These are phyloP conservation scores for Saccharomycopsis hybrid DNA, from an alignment of 1,139 yeast genomes.

Conservation along the genomic window DNA sequence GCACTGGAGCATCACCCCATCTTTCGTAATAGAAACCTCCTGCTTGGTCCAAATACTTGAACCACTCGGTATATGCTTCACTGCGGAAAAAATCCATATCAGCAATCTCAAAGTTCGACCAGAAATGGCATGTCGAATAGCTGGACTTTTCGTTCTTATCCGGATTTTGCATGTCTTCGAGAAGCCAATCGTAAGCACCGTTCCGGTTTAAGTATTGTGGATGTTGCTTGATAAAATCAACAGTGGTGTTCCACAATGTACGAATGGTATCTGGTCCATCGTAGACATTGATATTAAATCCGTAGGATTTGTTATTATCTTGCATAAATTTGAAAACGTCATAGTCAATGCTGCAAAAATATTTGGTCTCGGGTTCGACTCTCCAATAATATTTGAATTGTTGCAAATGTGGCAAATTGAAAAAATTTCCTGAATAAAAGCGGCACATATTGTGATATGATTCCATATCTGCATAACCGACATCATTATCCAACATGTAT, in stretches of 20 bases:
- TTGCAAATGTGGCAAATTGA: conserved; percentile 52
- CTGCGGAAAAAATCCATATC: conserved; percentile 72
- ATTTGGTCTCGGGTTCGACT: conserved; percentile 68
- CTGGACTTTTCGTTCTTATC: conserved; percentile 51
- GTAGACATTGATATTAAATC: conserved; percentile 61
- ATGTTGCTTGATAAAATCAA: conserved; percentile 46
- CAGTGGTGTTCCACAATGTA: conserved; percentile 64
- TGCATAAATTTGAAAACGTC: conserved; percentile 74
- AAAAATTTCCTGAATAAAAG: conserved; percentile 61
- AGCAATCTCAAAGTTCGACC: conserved; percentile 83
- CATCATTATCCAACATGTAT: conserved; percentile 37
- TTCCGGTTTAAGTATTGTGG: conserved; percentile 59
- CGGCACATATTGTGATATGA: conserved; percentile 68
- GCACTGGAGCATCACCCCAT: conserved; percentile 94
- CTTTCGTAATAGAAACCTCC: conserved; percentile 85
- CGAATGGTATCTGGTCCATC: conserved; percentile 60
- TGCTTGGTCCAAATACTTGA: conserved; percentile 52
- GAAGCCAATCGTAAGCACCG: conserved; percentile 68
- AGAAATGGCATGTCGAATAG: conserved; percentile 80
- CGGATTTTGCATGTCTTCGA: conserved; percentile 60
- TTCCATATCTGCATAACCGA: conserved; percentile 56
- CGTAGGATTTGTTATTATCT: conserved; percentile 56
- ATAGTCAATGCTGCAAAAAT: conserved; percentile 61
- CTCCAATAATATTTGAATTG: conserved; percentile 68
- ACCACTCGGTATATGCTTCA: conserved; percentile 60